These are phyloP conservation scores for Phaeosphaeriaceae sp. DNA, from an alignment of 2,329 filamentous ascomycete species.

Conservation along the genomic window DNA sequence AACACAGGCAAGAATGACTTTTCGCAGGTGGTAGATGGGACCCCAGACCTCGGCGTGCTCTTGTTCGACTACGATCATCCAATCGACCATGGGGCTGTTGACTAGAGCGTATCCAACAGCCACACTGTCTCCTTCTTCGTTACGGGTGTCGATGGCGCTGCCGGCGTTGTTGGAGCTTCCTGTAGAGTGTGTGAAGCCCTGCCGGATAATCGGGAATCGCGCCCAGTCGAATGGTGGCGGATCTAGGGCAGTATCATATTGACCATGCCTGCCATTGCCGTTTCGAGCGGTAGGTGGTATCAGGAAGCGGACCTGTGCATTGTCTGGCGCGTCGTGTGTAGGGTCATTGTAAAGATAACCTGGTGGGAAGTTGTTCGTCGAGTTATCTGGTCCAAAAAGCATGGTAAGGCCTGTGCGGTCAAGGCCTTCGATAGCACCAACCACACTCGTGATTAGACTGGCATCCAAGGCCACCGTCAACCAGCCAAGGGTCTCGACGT, in stretches of 20 bases:
- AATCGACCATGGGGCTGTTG: slow-evolving; percentile 74
- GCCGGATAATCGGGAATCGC: slow-evolving; percentile 69
- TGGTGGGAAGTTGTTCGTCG: slow-evolving; percentile 64
- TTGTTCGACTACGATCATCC: slow-evolving; percentile 85
- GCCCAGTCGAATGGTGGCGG: slow-evolving; percentile 63
- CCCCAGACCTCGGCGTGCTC: slow-evolving; percentile 75
- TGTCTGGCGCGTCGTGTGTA: slow-evolving; percentile 25
- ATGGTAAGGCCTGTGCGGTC: slow-evolving; percentile 74
- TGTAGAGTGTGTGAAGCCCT: slow-evolving; percentile 63
- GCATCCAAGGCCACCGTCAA: slow-evolving; percentile 81
- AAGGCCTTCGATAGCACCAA: slow-evolving; percentile 72
- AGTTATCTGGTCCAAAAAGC: slow-evolving; percentile 71
- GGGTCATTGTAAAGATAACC: slow-evolving; percentile 41
- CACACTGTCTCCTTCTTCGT: slow-evolving; percentile 74
- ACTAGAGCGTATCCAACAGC: slow-evolving; percentile 83
- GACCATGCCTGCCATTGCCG: slow-evolving; percentile 30
- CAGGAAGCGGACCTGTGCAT: slow-evolving; percentile 41
- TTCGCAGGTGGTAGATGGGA: slow-evolving; percentile 77
- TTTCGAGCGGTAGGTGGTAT: slow-evolving; percentile 41
- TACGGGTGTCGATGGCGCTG: slow-evolving; percentile 71
- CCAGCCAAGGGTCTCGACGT: slow-evolving; percentile 76
- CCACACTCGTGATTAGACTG: slow-evolving; percentile 67
- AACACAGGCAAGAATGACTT: slow-evolving; percentile 82
- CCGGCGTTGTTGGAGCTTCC: slow-evolving; percentile 71
- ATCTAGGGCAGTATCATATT: slow-evolving; percentile 33